Evolutionary conservation across 2,329 filamentous ascomycete genomes (phyloP).

Genomic region (Pseudogymnoascus sp.): DNA sequence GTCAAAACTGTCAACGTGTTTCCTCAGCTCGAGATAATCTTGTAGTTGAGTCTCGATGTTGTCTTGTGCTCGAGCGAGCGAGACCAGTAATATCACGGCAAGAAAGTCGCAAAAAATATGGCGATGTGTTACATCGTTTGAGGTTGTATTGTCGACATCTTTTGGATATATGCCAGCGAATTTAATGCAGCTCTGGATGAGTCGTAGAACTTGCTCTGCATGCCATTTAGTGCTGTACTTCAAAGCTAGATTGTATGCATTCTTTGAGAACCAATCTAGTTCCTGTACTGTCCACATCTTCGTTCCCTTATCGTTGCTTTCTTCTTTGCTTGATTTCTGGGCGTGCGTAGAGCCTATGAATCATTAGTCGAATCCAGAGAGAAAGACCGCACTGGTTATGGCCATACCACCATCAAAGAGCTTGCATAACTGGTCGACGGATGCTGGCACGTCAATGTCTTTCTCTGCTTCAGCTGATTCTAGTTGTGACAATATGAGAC

Average conservation of each 20-base stretch:
- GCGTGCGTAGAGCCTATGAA: slow-evolving; percentile 29
- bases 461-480: slow-evolving; percentile 23
- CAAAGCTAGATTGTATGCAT: slow-evolving; percentile 70
- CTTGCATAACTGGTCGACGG: slow-evolving; percentile 45
- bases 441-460: slow-evolving; percentile 14
- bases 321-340: slow-evolving; percentile 35
- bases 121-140: slow-evolving; percentile 49
- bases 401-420: slow-evolving; percentile 43
- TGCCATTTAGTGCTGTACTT: slow-evolving; percentile 50
- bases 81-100: slow-evolving; percentile 43
- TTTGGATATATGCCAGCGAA: slow-evolving; percentile 46
- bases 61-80: slow-evolving; percentile 46
- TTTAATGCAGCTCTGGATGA: slow-evolving; percentile 47
- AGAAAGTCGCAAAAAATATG: slow-evolving; percentile 67
- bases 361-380: slow-evolving; percentile 7
- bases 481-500: slow-evolving; percentile 40
- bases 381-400: neutral
- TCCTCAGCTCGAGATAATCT: slow-evolving; percentile 54
- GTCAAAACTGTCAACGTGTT: slow-evolving; percentile 55
- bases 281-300: slow-evolving; percentile 38
- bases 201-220: slow-evolving; percentile 44
- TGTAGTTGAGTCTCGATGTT: slow-evolving; percentile 46
- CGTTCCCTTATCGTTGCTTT: slow-evolving; percentile 34
- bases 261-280: slow-evolving; percentile 77
- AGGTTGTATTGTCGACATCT: slow-evolving; percentile 36